Percentiles rank a stretch among this genome's conserved stretches.
Conservation (phyloP, 1,139 yeast genomes). For the Hemisphaericaspora subhashii region DNA sequence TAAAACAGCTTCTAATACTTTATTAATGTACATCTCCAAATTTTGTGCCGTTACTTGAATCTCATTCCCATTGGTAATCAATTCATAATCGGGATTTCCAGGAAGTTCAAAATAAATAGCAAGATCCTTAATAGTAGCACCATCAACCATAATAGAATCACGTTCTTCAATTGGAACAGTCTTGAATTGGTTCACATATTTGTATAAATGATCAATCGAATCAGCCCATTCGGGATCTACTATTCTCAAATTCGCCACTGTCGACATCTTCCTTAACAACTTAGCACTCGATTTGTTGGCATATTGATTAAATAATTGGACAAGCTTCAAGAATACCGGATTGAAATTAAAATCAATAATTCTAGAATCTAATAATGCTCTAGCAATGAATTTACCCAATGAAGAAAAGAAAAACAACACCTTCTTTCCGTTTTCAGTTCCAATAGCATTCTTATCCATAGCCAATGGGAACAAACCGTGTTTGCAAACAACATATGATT, state of each 20-base stretch:
- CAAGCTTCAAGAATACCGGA: constrained; percentile 61
- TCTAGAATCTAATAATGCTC: constrained; percentile 84
- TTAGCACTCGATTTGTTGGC: constrained; percentile 12
- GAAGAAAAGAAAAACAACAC: constrained; percentile 57
- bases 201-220: constrained; percentile 55
- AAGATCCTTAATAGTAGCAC: constrained; percentile 50
- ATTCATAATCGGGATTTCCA: constrained; percentile 64
- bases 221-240: constrained; percentile 65
- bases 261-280: constrained; percentile 28
- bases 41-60: constrained; percentile 52
- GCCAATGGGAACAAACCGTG: constrained; percentile 80
- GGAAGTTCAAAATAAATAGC: constrained; percentile 64
- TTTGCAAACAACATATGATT: constrained; percentile 41
- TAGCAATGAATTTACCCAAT: constrained; percentile 81
- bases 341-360: constrained; percentile 82
- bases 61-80: constrained; percentile 57
- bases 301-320: constrained; percentile 27
- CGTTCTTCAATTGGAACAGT: constrained; percentile 18
- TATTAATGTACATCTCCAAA: constrained; percentile 55
- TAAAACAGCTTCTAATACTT: constrained; percentile 61
- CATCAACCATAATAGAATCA: constrained; percentile 35
- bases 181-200: constrained; percentile 36
- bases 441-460: constrained; percentile 29
- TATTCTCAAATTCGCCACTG: constrained; percentile 42
- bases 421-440: constrained; percentile 41